Percentiles rank a stretch among this genome's conserved stretches.
Evolutionary conservation across 768 basidiomycete genomes (phyloP).

Genomic region (Naganishia onofrii): DNA sequence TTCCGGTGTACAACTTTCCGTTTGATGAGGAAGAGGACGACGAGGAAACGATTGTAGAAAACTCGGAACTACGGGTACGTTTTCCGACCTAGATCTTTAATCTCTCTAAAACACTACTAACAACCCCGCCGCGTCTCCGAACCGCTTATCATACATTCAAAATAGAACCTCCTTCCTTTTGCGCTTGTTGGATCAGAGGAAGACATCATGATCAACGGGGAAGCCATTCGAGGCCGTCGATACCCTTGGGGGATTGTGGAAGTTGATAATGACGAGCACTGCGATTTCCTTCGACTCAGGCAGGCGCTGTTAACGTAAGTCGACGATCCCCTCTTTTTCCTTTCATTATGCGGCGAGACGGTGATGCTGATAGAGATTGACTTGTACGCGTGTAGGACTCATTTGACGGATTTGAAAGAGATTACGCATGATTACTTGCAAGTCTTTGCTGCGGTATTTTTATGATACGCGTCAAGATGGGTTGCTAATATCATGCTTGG

Average conservation of each 20-base stretch:
- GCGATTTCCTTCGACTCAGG: constrained; percentile 91
- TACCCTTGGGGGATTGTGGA: constrained; percentile 99
- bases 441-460: constrained; percentile 5
- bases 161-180: constrained; percentile 84
- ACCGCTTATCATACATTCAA: not conserved
- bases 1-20: constrained; percentile 99
- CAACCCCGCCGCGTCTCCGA: not conserved
- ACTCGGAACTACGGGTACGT: constrained; percentile 84
- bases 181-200: constrained; percentile 97
- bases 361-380: not conserved
- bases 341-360: not conserved
- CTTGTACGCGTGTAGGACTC: constrained; percentile 62
- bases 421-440: constrained; percentile 86
- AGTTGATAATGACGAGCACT: constrained; percentile 99
- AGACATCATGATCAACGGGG: constrained; percentile 82
- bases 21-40: constrained; percentile 99
- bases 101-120: not conserved
- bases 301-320: constrained; percentile 72
- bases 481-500: not conserved
- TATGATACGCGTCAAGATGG: not conserved
- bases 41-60: constrained; percentile 96
- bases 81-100: constrained; percentile 1
- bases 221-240: constrained; percentile 84
- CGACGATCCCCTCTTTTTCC: constrained; percentile 55
- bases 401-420: constrained; percentile 85